Percentiles rank a stretch among this genome's conserved stretches.
Evolutionary conservation across 805 yeast genomes (phyloP).

Genomic region (Kregervanrija fluxuum): DNA sequence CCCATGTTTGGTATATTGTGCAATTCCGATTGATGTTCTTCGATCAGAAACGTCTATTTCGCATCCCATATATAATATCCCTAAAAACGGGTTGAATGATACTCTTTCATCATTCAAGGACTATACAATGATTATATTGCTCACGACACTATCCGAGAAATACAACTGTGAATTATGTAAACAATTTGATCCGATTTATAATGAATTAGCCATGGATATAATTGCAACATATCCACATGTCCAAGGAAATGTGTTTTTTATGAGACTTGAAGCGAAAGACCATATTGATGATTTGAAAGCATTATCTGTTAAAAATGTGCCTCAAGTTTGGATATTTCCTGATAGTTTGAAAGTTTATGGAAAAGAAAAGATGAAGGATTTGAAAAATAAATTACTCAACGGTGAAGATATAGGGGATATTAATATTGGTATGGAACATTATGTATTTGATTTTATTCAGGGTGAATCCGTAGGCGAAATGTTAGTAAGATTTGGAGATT

Average conservation of each 20-base stretch:
- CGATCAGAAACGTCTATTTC: background rate
- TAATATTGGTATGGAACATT: constrained; percentile 11
- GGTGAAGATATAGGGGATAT: constrained; percentile 4
- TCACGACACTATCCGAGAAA: constrained; percentile 41
- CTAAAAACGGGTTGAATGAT: constrained; percentile 32
- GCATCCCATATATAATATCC: constrained; percentile 20
- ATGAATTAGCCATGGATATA: constrained; percentile 38
- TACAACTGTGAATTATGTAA: constrained; percentile 44
- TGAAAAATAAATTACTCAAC: constrained; percentile 1
- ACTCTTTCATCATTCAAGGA: constrained; percentile 42
- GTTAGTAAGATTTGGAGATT: constrained; percentile 4
- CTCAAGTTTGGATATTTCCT: constrained; percentile 64
- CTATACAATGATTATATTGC: constrained; percentile 42
- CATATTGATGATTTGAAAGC: constrained; percentile 36
- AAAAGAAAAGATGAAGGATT: constrained; percentile 1
- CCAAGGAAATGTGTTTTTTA: constrained; percentile 36
- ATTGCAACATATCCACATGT: constrained; percentile 35
- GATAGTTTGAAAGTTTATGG: constrained; percentile 9
- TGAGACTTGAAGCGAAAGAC: constrained; percentile 40
- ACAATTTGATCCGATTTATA: constrained; percentile 34
- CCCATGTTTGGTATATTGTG: background rate
- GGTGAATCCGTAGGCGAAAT: constrained; percentile 11
- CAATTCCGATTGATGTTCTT: constrained; percentile 2
- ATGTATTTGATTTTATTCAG: constrained; percentile 6
- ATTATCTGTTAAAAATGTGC: constrained; percentile 43